Evolutionary conservation across 805 yeast genomes (phyloP), one percentile per base, ranked within the genome.

Genomic region (Wickerhamiella qilinensis): DNA sequence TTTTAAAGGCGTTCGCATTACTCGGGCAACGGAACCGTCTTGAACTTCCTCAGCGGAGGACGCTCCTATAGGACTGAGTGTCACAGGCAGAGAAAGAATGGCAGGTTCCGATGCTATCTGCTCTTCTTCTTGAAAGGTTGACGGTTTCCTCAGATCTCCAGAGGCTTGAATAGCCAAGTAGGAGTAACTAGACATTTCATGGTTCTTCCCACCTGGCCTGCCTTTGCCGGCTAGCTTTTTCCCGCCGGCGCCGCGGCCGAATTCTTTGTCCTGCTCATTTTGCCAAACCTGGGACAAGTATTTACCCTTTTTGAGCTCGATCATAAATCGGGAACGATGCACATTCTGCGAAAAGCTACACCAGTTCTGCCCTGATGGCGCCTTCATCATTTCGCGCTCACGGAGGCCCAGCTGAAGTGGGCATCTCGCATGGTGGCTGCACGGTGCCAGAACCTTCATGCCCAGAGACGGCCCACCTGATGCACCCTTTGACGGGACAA

Each of bases 281-380:
- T n/a, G n/a, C 96, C 97, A 88, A 39, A 64, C 61, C 0, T 80
- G 69, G 0, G 93, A 77, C 40, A 88, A 60, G 27, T 71, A 62
- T 41, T 72, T 68, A 9, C 98, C 98, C 54, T 77, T 71, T 54
- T 86, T 88, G 52, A 91, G 65, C 52, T 91, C 96, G 59, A 78
- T 57, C n/a, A 77, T 63, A 49, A 68, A 91, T 46, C 67, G 66
- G 1, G 97, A 97, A 50, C 97, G 68, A 45, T 70, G 69, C 6
- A 86, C 75, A 18, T 71, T 67, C 41, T 80, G 77, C 38, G 69
- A 70, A 53, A 75, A 85, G 35, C 78, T 71, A 53, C 96, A 84
- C 65, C 85, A 83, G 39, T 69, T 70, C 37, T 80, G 83, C 19
- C 68, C 56, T 29, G 71, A 65, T 25, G 65, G 64, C 52, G 76